Base-by-base conservation (phyloP, 495 filamentous ascomycete genomes). In the Usnea hakonensis region DNA sequence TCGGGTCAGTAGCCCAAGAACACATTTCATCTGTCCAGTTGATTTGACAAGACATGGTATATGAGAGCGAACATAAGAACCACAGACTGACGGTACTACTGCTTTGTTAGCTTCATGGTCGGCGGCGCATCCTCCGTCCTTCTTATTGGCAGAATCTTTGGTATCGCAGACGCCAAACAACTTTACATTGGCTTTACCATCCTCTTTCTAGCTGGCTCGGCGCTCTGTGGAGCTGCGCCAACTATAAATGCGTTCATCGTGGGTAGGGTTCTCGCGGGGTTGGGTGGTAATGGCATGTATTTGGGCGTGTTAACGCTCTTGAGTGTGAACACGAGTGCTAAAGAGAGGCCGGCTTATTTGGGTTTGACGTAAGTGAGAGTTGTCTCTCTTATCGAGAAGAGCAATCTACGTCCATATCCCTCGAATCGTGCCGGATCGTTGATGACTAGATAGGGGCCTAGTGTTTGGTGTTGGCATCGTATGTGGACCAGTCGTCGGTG, bases 401-500 rank as follows among this genome's bases (percentile, higher is more conserved):
- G 13, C 50, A 54, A 26, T 17, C 10, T 35, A n/a, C 16, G 53
- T 3, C 7, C 2, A 14, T 30, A 28, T 6, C 13, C n/a, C 28
- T 21, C 19, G 19, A 55, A 16, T 10, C 26, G 26, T 23, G 17
- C 30, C 1, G 17, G 16, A 33, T 26, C 3, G 1, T 5, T 30
- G 52, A 5, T 23, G 52, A 30, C 19, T 55, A 4, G 26, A 48
- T 17, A 11, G 30, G 23, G 38, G 28, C 8, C 3, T 50, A 19
- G 17, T 68, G 48, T 86, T 75, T 75, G 81, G 80, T 36, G 37
- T 80, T 11, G 81, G 83, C 14, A 75, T 72, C 5, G 75, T 83
- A 9, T 66, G 83, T 0, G 84, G 84, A n/a, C 80, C 83, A 21
- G 68, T 85, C 23, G 71, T 85, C 33, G 81, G 83, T 3, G 83